These are phyloP conservation scores for Raphanus raphanistrum DNA, from an alignment of 345 rosid genomes.

Conservation along the genomic window DNA sequence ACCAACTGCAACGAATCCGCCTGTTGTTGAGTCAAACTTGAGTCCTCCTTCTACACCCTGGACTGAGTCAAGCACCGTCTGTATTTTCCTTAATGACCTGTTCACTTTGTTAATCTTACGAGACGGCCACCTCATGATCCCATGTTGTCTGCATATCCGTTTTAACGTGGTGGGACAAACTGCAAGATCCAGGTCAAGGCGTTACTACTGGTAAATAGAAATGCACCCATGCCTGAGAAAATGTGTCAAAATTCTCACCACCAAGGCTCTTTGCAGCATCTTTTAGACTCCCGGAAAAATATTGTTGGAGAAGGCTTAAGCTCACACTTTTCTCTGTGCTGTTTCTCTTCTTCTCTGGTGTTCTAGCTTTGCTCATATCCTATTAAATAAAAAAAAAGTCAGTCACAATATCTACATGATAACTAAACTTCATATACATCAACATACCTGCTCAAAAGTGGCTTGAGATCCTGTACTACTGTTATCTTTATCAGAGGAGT, in stretches of 20 bases:
- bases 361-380: slow-evolving; percentile 47
- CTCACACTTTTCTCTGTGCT: slow-evolving; percentile 83
- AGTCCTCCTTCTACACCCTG: slow-evolving; percentile 87
- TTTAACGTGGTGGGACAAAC: slow-evolving; percentile 97
- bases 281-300: slow-evolving; percentile 89
- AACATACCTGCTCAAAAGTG: slow-evolving; percentile 51
- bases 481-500: slow-evolving; percentile 42
- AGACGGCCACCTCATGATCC: slow-evolving; percentile 96
- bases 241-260: slow-evolving; percentile 49
- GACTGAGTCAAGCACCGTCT: slow-evolving; percentile 85
- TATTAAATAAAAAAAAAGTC: slow-evolving; percentile 5
- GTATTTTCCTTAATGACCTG: slow-evolving; percentile 76
- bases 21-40: slow-evolving; percentile 66
- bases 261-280: slow-evolving; percentile 97
- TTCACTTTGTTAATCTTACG: slow-evolving; percentile 95
- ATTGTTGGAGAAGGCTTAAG: slow-evolving; percentile 81
- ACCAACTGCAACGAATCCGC: slow-evolving; percentile 65
- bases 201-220: background rate
- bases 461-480: slow-evolving; percentile 41
- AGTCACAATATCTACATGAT: background rate
- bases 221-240: background rate
- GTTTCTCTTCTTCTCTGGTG: slow-evolving; percentile 72
- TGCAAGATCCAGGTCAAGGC: slow-evolving; percentile 37
- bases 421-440: slow-evolving; percentile 1
- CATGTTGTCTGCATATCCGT: slow-evolving; percentile 96